phyloP scores from a whole-genome alignment of 2,329 filamentous ascomycete genomes.

The Aspergillus novoparasiticus region DNA sequence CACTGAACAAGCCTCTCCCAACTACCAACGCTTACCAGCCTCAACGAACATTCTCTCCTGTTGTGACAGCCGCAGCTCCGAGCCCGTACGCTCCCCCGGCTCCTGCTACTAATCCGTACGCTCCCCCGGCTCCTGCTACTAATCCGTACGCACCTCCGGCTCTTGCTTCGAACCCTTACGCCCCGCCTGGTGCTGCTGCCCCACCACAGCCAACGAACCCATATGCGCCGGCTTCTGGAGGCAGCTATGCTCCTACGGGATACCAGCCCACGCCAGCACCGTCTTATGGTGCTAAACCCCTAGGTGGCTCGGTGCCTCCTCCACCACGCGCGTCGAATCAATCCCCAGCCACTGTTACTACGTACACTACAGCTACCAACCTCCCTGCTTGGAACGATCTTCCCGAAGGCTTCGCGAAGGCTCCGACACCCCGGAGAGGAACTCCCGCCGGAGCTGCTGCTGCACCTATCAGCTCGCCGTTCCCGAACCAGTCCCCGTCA shows the following conservation, averaged over 20 bases:
- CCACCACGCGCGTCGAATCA: conserved; percentile 68
- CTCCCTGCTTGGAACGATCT: conserved; percentile 93
- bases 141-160: conserved; percentile 37
- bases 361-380: conserved; percentile 64
- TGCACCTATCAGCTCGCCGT: conserved; percentile 72
- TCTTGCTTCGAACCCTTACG: conserved; percentile 29
- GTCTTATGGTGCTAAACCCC: conserved; percentile 50
- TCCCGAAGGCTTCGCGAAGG: conserved; percentile 76
- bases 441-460: conserved; percentile 65
- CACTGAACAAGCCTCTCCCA: conserved; percentile 42
- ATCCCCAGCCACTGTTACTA: conserved; percentile 68
- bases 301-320: conserved; percentile 54
- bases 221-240: conserved; percentile 32
- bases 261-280: conserved; percentile 59
- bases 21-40: conserved; percentile 42
- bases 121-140: conserved; percentile 41
- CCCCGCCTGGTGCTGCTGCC: conserved; percentile 26
- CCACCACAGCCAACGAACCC: conserved; percentile 22
- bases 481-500: conserved; percentile 64
- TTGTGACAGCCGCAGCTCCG: conserved; percentile 35
- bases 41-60: conserved; percentile 34
- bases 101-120: conserved; percentile 52
- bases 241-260: conserved; percentile 46
- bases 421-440: conserved; percentile 68
- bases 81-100: conserved; percentile 47